Percentiles rank a stretch among this genome's conserved stretches.
phyloP scores from a whole-genome alignment of 2,329 filamentous ascomycete species.

The Apiospora saccharicola region DNA sequence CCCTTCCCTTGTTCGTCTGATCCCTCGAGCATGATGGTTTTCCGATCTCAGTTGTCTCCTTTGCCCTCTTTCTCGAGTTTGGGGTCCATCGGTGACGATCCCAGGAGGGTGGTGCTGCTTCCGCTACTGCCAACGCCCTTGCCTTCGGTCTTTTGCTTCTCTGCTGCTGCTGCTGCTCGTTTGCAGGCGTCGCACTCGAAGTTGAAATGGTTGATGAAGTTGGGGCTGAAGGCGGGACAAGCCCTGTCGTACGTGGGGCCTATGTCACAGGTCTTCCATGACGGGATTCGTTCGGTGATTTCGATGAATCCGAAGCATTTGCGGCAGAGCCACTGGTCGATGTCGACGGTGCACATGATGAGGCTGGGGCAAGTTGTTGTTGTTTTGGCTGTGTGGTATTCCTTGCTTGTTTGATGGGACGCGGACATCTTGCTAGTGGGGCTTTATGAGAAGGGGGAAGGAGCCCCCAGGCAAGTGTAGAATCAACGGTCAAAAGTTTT shows the following conservation, averaged over 20 bases:
- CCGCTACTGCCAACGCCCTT: not conserved
- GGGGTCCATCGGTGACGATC: no score
- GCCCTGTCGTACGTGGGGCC: not conserved
- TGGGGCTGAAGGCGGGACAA: not conserved
- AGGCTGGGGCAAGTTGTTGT: not conserved
- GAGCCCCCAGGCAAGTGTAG: no score
- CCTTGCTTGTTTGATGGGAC: not conserved
- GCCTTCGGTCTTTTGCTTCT: not conserved
- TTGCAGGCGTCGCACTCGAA: not conserved
- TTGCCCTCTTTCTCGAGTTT: no score
- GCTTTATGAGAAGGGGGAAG: not conserved
- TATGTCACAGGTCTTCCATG: not conserved
- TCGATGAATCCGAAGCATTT: not conserved
- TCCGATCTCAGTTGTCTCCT: no score
- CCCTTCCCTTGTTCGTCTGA: no score
- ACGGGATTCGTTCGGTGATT: not conserved
- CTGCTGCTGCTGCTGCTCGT: not conserved
- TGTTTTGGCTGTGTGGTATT: not conserved
- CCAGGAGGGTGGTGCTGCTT: no score
- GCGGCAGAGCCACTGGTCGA: not conserved
- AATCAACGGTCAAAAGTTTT: no score
- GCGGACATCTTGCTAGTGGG: not conserved
- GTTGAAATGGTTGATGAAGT: not conserved
- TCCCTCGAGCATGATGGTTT: no score
- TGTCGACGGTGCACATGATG: not conserved